phyloP scores from a whole-genome alignment of 805 yeast genomes.

The Ogataea haglerorum region DNA sequence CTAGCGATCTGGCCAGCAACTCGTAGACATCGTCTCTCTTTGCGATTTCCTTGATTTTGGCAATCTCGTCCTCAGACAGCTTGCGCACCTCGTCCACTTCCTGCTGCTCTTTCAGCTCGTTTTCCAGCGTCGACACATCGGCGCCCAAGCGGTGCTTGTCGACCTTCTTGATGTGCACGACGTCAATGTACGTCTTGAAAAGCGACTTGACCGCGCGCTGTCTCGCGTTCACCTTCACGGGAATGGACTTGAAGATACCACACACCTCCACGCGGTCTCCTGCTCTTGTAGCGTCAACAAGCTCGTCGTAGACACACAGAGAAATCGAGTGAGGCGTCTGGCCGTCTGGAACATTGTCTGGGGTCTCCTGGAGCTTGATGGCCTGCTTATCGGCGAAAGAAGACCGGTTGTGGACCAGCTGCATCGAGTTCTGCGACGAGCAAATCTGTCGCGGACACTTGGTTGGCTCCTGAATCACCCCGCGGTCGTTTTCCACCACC shows the following conservation, averaged over 20 bases:
- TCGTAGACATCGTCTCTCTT: conserved; percentile 79
- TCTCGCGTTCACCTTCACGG: conserved; percentile 82
- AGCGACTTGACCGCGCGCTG: conserved; percentile 80
- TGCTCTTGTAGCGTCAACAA: conserved; percentile 91
- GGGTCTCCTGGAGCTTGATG: conserved; percentile 78
- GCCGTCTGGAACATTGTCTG: conserved; percentile 92
- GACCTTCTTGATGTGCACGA: conserved; percentile 84
- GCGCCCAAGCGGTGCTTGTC: conserved; percentile 79
- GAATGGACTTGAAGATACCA: conserved; percentile 90
- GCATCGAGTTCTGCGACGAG: conserved; percentile 81
- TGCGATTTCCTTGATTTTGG: conserved; percentile 57
- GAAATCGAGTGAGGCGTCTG: conserved; percentile 98
- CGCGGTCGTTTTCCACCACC: conserved; percentile 90
- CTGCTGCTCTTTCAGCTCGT: conserved; percentile 53
- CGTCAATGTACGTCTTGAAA: conserved; percentile 91
- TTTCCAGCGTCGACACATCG: conserved; percentile 69
- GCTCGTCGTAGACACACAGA: conserved; percentile 89
- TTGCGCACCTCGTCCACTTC: conserved; percentile 76
- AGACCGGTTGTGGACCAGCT: conserved; percentile 85
- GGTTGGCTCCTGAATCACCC: conserved; percentile 89
- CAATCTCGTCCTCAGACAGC: conserved; percentile 67
- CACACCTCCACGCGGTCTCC: conserved; percentile 96
- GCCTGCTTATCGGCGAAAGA: conserved; percentile 95
- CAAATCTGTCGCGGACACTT: conserved; percentile 90
- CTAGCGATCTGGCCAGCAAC: conserved; percentile 80